Evolutionary conservation across 768 basidiomycete genomes (phyloP).

Genomic region (Trichaptum fuscoviolaceum): DNA sequence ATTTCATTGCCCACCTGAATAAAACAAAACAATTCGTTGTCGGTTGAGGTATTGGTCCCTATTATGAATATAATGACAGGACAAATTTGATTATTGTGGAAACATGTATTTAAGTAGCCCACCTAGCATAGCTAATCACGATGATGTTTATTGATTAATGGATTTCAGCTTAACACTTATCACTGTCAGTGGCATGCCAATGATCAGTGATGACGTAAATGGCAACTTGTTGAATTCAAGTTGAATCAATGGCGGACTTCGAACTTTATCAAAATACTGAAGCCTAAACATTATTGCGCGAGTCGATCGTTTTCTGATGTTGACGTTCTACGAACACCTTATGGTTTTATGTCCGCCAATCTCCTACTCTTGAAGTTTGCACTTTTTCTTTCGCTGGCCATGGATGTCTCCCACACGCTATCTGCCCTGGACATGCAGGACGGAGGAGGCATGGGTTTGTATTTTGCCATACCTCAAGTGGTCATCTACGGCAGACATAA

Average conservation of each 20-base stretch:
- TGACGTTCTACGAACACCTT: not conserved
- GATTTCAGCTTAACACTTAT: too few relatives aligned
- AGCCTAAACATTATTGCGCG: not conserved
- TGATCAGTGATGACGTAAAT: too few relatives aligned
- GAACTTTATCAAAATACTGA: not conserved
- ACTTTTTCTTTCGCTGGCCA: not conserved
- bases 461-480: too few relatives aligned
- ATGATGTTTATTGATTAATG: not conserved
- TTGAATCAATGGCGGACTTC: not conserved
- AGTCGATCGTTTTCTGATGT: not conserved
- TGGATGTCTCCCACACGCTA: not conserved
- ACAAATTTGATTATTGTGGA: not conserved
- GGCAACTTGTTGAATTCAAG: too few relatives aligned
- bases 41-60: constrained; percentile 14
- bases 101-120: not conserved
- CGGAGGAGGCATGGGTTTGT: not conserved
- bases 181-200: too few relatives aligned
- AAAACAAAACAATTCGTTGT: constrained; percentile 49
- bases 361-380: not conserved
- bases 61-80: not conserved
- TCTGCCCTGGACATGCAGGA: not conserved
- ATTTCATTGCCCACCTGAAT: constrained; percentile 42
- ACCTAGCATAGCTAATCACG: not conserved
- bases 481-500: too few relatives aligned
- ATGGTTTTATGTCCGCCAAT: not conserved